These are phyloP conservation scores for Torrubiella hemipterigena DNA, from an alignment of 2,329 filamentous ascomycete genomes.

Conservation along the genomic window DNA sequence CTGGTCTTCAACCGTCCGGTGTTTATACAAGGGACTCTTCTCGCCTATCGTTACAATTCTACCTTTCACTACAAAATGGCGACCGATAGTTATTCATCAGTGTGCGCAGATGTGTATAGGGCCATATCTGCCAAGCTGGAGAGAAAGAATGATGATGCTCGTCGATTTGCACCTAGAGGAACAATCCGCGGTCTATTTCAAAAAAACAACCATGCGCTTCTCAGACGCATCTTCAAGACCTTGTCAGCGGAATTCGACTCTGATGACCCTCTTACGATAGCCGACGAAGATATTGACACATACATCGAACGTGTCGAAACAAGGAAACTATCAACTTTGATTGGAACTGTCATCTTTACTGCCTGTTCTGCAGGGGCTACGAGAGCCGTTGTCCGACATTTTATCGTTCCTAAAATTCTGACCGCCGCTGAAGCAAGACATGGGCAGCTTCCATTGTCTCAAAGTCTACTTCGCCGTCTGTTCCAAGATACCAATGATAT, in stretches of 20 bases:
- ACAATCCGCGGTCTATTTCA: slow-evolving; percentile 10
- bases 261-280: slow-evolving; percentile 2
- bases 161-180: slow-evolving; percentile 11
- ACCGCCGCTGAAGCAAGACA: slow-evolving; percentile 3
- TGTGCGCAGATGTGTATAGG: too few relatives aligned
- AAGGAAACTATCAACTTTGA: slow-evolving; percentile 16
- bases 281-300: slow-evolving; percentile 9
- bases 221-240: slow-evolving; percentile 10
- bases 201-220: slow-evolving; percentile 5
- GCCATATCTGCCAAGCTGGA: slow-evolving; percentile 9
- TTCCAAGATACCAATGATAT: slow-evolving; percentile 11
- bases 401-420: slow-evolving; percentile 10
- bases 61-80: too few relatives aligned
- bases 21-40: too few relatives aligned
- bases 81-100: too few relatives aligned
- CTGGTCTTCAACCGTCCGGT: too few relatives aligned
- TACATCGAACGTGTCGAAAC: slow-evolving; percentile 9
- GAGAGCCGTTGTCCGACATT: slow-evolving; percentile 8
- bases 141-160: slow-evolving; percentile 8
- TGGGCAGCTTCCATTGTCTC: slow-evolving; percentile 9
- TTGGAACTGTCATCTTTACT: slow-evolving; percentile 19
- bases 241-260: slow-evolving; percentile 1
- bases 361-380: slow-evolving; percentile 13
- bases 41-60: too few relatives aligned
- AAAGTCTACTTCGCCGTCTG: slow-evolving; percentile 10